Evolutionary conservation across 2,329 filamentous ascomycete genomes (phyloP).

Genomic region (Didymella arachidicola): DNA sequence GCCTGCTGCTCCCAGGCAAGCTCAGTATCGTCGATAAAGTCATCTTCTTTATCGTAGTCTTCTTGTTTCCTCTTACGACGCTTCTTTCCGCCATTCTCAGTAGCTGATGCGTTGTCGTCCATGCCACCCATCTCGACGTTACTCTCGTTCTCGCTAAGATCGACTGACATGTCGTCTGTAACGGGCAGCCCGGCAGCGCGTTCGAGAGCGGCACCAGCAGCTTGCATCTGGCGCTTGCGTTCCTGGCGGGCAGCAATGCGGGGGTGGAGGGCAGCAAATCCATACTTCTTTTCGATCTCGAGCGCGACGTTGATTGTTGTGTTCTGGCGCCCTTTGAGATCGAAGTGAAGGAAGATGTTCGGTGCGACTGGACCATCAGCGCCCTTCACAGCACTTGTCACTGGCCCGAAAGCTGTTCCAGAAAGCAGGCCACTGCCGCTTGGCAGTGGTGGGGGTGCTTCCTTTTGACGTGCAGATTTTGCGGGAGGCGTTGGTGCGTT

Average conservation of each 20-base stretch:
- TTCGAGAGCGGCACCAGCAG: slow-evolving; percentile 85
- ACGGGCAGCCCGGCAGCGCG: slow-evolving; percentile 71
- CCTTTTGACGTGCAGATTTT: slow-evolving; percentile 64
- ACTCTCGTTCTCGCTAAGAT: slow-evolving; percentile 74
- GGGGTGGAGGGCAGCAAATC: slow-evolving; percentile 92
- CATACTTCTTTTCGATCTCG: slow-evolving; percentile 91
- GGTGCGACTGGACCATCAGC: slow-evolving; percentile 57
- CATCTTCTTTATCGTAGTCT: slow-evolving; percentile 72
- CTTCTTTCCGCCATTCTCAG: slow-evolving; percentile 69
- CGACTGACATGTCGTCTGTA: slow-evolving; percentile 82
- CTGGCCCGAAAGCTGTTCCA: slow-evolving; percentile 66
- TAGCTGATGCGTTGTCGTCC: slow-evolving; percentile 50
- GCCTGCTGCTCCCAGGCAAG: slow-evolving; percentile 95
- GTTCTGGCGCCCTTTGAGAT: slow-evolving; percentile 81
- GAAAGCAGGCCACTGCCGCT: slow-evolving; percentile 70
- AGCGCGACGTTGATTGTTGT: slow-evolving; percentile 96
- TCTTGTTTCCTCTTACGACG: slow-evolving; percentile 79
- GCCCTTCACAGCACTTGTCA: slow-evolving; percentile 55
- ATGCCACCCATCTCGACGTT: slow-evolving; percentile 87
- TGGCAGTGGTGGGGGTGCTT: slow-evolving; percentile 64
- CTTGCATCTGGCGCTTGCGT: slow-evolving; percentile 85
- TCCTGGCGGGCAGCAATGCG: slow-evolving; percentile 88
- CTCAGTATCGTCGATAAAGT: slow-evolving; percentile 88
- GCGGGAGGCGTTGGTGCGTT: slow-evolving; percentile 62
- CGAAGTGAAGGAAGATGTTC: slow-evolving; percentile 84